A percentile compares a stretch with the other conserved stretches of the same genome.
Evolutionary conservation across 768 basidiomycete species (phyloP).

Genomic region (Rhodotorula sphaerocarpa): DNA sequence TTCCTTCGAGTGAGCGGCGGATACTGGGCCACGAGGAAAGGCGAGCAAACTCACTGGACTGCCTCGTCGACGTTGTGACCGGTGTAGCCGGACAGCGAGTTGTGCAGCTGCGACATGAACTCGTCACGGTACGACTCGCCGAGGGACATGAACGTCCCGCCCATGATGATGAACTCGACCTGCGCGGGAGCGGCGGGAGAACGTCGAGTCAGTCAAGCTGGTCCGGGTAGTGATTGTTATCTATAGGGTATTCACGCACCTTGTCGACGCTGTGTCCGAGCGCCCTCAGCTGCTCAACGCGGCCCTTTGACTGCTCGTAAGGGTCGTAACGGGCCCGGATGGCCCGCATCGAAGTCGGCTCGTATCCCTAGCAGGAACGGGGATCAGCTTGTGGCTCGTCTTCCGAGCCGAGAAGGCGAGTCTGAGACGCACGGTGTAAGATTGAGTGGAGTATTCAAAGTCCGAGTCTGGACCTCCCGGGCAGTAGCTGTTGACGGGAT

Average conservation of each 20-base stretch:
- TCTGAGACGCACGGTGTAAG: constrained; percentile 41
- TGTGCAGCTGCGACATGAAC: constrained; percentile 92
- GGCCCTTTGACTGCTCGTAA: constrained; percentile 89
- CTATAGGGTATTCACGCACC: no score
- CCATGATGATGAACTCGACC: constrained; percentile 48
- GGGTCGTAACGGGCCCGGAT: constrained; percentile 95
- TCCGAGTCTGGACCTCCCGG: constrained; percentile 98
- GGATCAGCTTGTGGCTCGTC: no score
- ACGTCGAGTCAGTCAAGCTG: constrained; percentile 39
- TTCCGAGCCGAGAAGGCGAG: no score
- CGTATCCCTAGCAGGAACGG: constrained; percentile 56
- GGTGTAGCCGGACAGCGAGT: constrained; percentile 90
- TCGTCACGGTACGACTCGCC: constrained; percentile 88
- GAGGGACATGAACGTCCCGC: constrained; percentile 99
- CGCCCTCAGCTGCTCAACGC: constrained; percentile 89
- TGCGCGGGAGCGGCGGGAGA: background rate
- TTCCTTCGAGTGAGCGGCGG: background rate
- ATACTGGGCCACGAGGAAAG: background rate
- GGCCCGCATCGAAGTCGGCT: constrained; percentile 98
- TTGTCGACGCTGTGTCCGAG: constrained; percentile 98
- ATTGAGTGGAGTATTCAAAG: constrained; percentile 98
- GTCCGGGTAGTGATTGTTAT: no score
- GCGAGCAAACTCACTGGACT: constrained; percentile 53
- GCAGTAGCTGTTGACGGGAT: constrained; percentile 60
- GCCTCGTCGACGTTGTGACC: constrained; percentile 89